Evolutionary conservation across 2,329 filamentous ascomycete genomes (phyloP).

Genomic region (Penicillium digitatum): DNA sequence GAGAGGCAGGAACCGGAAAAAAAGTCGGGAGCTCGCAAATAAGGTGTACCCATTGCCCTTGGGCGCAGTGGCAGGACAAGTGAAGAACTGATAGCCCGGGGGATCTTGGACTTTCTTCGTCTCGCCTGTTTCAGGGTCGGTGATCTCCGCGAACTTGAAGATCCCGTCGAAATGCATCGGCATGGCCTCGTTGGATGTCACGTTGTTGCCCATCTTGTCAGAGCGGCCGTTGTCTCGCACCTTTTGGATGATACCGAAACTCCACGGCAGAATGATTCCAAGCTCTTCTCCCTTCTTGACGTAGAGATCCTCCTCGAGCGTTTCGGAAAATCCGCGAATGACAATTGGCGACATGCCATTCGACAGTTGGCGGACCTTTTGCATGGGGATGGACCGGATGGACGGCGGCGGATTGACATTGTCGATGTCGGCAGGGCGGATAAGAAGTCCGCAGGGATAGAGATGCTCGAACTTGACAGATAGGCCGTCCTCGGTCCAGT

Average conservation of each 20-base stretch:
- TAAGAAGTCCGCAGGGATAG: constrained; percentile 39
- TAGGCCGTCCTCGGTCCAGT: constrained; percentile 39
- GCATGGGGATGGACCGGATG: constrained; percentile 23
- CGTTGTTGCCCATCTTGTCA: constrained; percentile 49
- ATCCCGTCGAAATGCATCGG: constrained; percentile 57
- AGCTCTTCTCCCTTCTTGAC: constrained; percentile 48
- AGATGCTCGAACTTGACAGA: constrained; percentile 44
- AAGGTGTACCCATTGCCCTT: constrained; percentile 53
- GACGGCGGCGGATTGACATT: constrained; percentile 22
- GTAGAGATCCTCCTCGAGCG: constrained; percentile 45
- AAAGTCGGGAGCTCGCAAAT: constrained; percentile 50
- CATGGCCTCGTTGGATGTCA: constrained; percentile 54
- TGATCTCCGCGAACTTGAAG: constrained; percentile 51
- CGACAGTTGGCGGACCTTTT: constrained; percentile 39
- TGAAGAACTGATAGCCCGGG: constrained; percentile 54
- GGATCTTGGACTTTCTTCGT: constrained; percentile 44
- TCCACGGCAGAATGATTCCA: constrained; percentile 51
- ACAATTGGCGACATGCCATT: constrained; percentile 53
- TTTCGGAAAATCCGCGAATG: constrained; percentile 51
- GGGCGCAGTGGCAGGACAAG: constrained; percentile 42
- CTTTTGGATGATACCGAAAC: constrained; percentile 51
- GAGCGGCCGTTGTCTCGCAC: constrained; percentile 50
- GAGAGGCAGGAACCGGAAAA: constrained; percentile 48
- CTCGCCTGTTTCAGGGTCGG: constrained; percentile 37
- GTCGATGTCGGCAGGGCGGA: constrained; percentile 22